Conservation (phyloP, 805 yeast genomes). For the Maudiozyma pseudohumilis region DNA sequence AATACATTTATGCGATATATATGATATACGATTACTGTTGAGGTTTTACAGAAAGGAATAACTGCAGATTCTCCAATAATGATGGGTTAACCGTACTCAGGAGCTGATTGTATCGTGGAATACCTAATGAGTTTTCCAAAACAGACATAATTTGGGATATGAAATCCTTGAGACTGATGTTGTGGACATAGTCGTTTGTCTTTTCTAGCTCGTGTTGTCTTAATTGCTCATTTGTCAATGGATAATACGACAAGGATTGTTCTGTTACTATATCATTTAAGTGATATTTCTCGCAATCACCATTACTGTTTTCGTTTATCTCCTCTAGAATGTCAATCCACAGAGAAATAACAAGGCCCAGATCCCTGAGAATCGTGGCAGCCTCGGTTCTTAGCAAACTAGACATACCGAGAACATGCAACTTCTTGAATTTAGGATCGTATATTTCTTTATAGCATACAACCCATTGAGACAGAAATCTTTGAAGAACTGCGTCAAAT, state of each 20-base stretch:
- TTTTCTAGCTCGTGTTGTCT: conserved; percentile 33
- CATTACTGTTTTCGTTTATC: conserved; percentile 47
- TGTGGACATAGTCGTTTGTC: conserved; percentile 43
- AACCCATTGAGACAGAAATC: conserved; percentile 31
- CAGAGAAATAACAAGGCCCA: conserved; percentile 29
- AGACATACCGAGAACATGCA: conserved; percentile 52
- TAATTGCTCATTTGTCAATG: conserved; percentile 33
- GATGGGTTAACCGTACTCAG: conserved; percentile 14
- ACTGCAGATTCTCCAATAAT: conserved; percentile 20
- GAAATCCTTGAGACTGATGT: conserved; percentile 38
- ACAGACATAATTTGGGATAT: conserved; percentile 29
- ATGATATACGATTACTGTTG: background rate
- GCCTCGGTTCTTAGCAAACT: conserved; percentile 36
- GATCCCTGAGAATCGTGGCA: conserved; percentile 23
- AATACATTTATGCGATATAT: too few relatives aligned
- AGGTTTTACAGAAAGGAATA: conserved; percentile 14
- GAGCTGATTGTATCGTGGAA: conserved; percentile 16
- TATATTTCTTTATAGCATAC: conserved; percentile 48
- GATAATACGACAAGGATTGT: conserved; percentile 21
- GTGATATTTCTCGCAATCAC: conserved; percentile 49
- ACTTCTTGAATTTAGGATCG: conserved; percentile 67
- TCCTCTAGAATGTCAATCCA: conserved; percentile 62
- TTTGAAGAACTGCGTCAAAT: conserved; percentile 20
- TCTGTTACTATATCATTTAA: conserved; percentile 31
- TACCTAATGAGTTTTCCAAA: conserved; percentile 21